Base-by-base conservation (phyloP, 2,329 filamentous ascomycete genomes). In the Aureobasidium lini region DNA sequence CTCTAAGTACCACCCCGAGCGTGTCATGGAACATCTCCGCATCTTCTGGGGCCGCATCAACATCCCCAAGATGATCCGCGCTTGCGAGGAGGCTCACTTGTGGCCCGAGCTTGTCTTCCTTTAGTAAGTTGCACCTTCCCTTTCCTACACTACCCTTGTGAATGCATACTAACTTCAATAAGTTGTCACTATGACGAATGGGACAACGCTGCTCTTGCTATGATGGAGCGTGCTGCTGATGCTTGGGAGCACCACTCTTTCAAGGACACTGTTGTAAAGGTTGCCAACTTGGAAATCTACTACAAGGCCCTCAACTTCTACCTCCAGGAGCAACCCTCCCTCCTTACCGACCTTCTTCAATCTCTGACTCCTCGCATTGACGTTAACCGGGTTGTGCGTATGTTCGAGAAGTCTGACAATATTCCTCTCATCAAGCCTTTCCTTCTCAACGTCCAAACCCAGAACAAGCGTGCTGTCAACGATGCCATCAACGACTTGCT, bases 231-330 rank as follows among this genome's bases (percentile, higher is more conserved):
- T 66, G 89, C 94, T 11, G 87, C 95, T 65, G 95, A 97, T 79
- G 92, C 94, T 1, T 99, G 94, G 94, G 95, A 99, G 74, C 94
- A 99, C 77, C 91, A 96, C 73, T 94, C 95, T 50, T 99, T 99
- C 86, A 99, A 99, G 82, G 95, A 99, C 72, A 97, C 95, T 54
- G 82, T 96, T 60, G 86, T 96, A 77, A 99, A 99, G 83, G 93
- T 96, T 65, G 90, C 92, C 69, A 99, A 99, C 77, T 78, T 99
- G 70, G 95, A 99, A 76, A 99, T 99, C 69, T 99, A 97, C 80
- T 99, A 99, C 81, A 89, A 93, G 57, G 90, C 90, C 31, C 83
- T 97, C 71, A 95, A 93, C 79, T 96, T 96, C 77, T 97, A 97
- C 75, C 84, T 99, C 42, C 90, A 97, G 77, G 90, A 99, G 76